Conservation (phyloP, 306 rosid species). For the Albizia julibrissin region DNA sequence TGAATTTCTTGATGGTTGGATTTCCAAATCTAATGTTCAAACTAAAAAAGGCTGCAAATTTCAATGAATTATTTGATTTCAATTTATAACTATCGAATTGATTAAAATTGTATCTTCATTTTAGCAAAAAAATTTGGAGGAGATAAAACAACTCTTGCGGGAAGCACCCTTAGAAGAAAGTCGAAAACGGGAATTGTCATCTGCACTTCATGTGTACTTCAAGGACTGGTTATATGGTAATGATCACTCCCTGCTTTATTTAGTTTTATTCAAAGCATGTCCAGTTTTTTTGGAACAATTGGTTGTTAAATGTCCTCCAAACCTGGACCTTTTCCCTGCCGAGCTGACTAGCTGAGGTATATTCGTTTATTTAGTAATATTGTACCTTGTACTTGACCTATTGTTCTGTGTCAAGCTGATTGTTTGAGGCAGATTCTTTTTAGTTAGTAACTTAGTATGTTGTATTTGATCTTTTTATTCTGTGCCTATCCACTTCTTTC, state of each 20-base stretch:
- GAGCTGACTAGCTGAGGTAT: neutral
- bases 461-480: conserved; percentile 13
- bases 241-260: neutral
- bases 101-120: conserved; percentile 35
- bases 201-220: conserved; percentile 89
- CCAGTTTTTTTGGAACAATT: neutral
- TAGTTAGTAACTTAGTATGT: neutral
- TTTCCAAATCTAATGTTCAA: conserved; percentile 26
- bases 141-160: conserved; percentile 68
- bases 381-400: conserved; percentile 3
- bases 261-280: conserved; percentile 16
- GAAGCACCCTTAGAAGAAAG: conserved; percentile 91
- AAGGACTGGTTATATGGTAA: conserved; percentile 98
- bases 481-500: neutral
- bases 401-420: neutral
- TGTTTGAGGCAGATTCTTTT: neutral
- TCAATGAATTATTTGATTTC: conserved; percentile 21
- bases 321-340: neutral
- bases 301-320: conserved; percentile 9
- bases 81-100: conserved; percentile 22
- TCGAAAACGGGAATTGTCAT: conserved; percentile 82
- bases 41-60: neutral
- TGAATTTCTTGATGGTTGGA: conserved; percentile 22
- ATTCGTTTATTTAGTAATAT: neutral
- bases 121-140: conserved; percentile 77